Conservation (phyloP, 176 grass and related monocot species). For the Ensete glaucum region DNA sequence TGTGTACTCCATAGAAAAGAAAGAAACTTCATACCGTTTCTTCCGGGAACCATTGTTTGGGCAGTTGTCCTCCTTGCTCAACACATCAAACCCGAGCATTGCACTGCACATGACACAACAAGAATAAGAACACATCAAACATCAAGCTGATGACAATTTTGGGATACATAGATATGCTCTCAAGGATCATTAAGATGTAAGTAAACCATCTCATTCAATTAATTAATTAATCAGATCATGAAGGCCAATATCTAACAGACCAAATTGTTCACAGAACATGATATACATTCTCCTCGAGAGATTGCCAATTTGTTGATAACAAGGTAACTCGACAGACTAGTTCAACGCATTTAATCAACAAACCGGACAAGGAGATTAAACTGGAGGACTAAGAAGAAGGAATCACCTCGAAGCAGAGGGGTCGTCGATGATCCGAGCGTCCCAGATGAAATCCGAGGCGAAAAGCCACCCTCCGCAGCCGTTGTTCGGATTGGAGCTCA, state of each 20-base stretch:
- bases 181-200: not conserved
- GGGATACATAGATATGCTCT: not conserved
- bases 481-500: not conserved
- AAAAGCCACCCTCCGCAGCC: not conserved
- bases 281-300: not conserved
- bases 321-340: not conserved
- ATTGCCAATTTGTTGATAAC: not conserved
- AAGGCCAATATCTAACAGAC: not conserved
- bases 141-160: too few relatives aligned
- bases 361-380: not conserved
- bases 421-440: not conserved
- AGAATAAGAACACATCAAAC: not conserved
- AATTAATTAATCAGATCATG: not conserved
- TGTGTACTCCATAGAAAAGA: not conserved
- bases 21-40: conserved; percentile 44
- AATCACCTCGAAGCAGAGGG: conserved; percentile 11
- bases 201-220: not conserved
- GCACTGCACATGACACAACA: conserved; percentile 35
- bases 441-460: conserved; percentile 7
- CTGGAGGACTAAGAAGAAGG: not conserved
- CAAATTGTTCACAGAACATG: not conserved
- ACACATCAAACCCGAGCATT: conserved; percentile 63
- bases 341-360: not conserved
- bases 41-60: conserved; percentile 44
- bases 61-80: conserved; percentile 37